Conservation (phyloP, 1,284 basidiomycete genomes). For the Caloboletus firmus region DNA sequence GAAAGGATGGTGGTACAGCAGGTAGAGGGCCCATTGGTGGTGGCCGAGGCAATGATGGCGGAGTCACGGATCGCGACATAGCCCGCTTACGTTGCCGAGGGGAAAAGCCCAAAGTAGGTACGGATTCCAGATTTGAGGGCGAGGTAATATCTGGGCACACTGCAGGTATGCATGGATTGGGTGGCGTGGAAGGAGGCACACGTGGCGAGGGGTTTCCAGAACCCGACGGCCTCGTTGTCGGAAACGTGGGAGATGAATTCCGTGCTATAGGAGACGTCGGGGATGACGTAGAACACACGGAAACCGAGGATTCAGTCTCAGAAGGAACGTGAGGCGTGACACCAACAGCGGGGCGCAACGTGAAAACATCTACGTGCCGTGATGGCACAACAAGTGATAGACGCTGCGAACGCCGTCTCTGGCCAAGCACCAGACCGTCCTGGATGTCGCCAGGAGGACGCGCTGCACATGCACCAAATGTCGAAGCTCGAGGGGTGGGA, state of each 20-base stretch:
- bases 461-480: constrained; percentile 14
- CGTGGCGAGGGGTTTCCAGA: background rate
- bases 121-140: constrained; percentile 8
- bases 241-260: constrained; percentile 11
- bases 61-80: constrained; percentile 28
- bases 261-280: constrained; percentile 12
- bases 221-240: background rate
- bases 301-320: constrained; percentile 21
- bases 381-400: constrained; percentile 20
- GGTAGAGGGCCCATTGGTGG: constrained; percentile 34
- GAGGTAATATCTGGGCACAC: constrained; percentile 5
- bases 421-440: background rate
- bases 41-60: constrained; percentile 27
- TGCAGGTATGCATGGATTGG: constrained; percentile 5
- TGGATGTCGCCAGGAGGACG: background rate
- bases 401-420: constrained; percentile 13
- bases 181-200: constrained; percentile 3
- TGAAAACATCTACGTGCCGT: background rate
- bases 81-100: constrained; percentile 23
- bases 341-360: constrained; percentile 26
- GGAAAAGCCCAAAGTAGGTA: constrained; percentile 1
- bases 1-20: constrained; percentile 28
- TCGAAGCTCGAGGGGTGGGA: constrained; percentile 26
- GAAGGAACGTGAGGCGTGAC: constrained; percentile 26
- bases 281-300: constrained; percentile 16